phyloP scores from a whole-genome alignment of 169 alveolate species.

The Plasmodium gonderi region DNA sequence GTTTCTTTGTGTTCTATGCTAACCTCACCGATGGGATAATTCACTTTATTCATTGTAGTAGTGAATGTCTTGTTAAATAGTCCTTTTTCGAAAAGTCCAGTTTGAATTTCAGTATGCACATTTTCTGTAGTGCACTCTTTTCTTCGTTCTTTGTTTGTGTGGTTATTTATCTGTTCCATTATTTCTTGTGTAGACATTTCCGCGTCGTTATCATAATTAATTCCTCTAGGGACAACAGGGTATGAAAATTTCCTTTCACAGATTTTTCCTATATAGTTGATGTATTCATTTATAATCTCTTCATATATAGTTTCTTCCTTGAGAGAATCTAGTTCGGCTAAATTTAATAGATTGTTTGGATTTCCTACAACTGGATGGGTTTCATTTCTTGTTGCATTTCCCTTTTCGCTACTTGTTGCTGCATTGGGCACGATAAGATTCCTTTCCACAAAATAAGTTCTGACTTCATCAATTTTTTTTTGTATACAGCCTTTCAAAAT shows the following conservation, averaged over 20 bases:
- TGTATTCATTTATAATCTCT: slow-evolving; percentile 47
- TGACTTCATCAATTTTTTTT: slow-evolving; percentile 37
- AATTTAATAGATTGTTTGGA: neutral
- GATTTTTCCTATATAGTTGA: slow-evolving; percentile 17
- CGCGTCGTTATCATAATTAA: neutral
- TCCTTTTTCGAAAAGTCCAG: neutral
- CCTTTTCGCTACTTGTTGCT: neutral
- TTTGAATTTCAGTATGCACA: neutral
- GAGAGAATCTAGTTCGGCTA: neutral
- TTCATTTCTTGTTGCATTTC: neutral
- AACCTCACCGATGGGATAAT: neutral
- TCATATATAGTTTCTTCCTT: slow-evolving; percentile 57
- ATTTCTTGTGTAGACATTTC: slow-evolving; percentile 47
- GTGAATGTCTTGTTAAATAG: no score
- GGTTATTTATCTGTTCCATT: neutral
- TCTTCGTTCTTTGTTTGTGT: neutral
- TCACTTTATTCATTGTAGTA: neutral
- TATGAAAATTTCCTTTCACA: slow-evolving; percentile 15
- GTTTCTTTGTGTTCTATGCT: neutral
- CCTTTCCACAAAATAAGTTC: slow-evolving; percentile 31
- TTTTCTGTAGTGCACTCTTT: neutral
- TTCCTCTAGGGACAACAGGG: slow-evolving; percentile 35
- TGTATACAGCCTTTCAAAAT: slow-evolving; percentile 26
- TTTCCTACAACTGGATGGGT: neutral
- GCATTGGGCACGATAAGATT: slow-evolving; percentile 1